A percentile compares a stretch with the other conserved stretches of the same genome.
Evolutionary conservation across 2,329 filamentous ascomycete species (phyloP).

Genomic region (Aspergillus floridensis): DNA sequence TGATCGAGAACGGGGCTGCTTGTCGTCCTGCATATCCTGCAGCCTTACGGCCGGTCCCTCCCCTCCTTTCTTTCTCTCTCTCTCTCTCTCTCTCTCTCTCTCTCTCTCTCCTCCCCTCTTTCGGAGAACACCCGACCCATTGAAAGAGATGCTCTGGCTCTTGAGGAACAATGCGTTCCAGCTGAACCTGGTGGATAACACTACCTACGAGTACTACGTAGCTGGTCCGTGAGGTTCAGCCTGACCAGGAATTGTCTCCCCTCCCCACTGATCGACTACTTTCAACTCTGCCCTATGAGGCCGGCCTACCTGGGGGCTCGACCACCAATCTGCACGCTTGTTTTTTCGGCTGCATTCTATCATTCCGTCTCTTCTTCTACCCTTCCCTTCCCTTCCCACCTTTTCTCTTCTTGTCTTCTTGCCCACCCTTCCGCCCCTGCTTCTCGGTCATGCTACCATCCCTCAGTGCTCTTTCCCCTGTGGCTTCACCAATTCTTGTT

Average conservation of each 20-base stretch:
- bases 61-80: background rate
- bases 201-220: too few relatives aligned
- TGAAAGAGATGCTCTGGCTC: background rate
- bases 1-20: background rate
- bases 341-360: constrained; percentile 1
- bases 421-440: too few relatives aligned
- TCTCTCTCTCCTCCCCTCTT: background rate
- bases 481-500: background rate
- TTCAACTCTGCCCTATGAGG: constrained; percentile 3
- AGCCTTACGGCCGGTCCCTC: background rate
- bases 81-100: too few relatives aligned
- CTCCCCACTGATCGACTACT: constrained; percentile 7
- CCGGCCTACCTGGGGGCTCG: background rate
- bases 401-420: background rate
- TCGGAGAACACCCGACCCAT: background rate
- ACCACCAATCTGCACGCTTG: background rate
- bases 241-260: background rate
- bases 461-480: background rate
- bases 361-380: background rate
- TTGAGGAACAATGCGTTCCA: background rate
- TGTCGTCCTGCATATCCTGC: background rate
- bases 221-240: background rate
- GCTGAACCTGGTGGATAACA: background rate
- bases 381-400: background rate
- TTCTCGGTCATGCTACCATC: too few relatives aligned